phyloP scores from a whole-genome alignment of 2,329 filamentous ascomycete species.

The Cadophora malorum region DNA sequence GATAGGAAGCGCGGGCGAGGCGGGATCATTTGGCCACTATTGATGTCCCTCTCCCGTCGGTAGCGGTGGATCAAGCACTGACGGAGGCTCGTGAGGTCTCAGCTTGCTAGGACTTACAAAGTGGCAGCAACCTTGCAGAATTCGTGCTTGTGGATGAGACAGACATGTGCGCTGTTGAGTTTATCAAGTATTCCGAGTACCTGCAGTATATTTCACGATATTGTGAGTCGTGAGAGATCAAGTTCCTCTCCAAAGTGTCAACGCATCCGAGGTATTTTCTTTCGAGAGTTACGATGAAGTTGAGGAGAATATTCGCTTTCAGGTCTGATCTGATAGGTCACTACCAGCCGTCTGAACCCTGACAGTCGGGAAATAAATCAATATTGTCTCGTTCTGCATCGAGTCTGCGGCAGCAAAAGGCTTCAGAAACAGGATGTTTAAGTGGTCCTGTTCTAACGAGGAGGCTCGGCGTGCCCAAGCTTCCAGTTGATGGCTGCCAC shows the following conservation, averaged over 20 bases:
- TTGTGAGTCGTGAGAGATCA: neutral
- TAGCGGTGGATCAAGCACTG: slow-evolving; percentile 4
- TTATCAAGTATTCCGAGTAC: neutral
- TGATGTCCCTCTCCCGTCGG: neutral
- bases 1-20: neutral
- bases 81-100: neutral
- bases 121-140: neutral
- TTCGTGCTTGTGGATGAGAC: slow-evolving; percentile 5
- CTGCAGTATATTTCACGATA: neutral
- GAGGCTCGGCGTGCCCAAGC: slow-evolving; percentile 3
- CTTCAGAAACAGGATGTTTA: slow-evolving; percentile 11
- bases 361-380: neutral
- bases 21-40: neutral
- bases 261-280: neutral
- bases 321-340: no score
- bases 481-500: slow-evolving; percentile 1
- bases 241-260: neutral
- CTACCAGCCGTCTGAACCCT: neutral
- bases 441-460: neutral
- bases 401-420: slow-evolving; percentile 7
- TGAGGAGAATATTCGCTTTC: neutral
- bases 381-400: slow-evolving; percentile 5
- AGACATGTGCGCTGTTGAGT: neutral
- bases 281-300: neutral
- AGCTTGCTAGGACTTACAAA: neutral